Percentiles rank a stretch among this genome's conserved stretches.
These are phyloP conservation scores for Murraya koenigii DNA, from an alignment of 345 rosid genomes.

Conservation along the genomic window DNA sequence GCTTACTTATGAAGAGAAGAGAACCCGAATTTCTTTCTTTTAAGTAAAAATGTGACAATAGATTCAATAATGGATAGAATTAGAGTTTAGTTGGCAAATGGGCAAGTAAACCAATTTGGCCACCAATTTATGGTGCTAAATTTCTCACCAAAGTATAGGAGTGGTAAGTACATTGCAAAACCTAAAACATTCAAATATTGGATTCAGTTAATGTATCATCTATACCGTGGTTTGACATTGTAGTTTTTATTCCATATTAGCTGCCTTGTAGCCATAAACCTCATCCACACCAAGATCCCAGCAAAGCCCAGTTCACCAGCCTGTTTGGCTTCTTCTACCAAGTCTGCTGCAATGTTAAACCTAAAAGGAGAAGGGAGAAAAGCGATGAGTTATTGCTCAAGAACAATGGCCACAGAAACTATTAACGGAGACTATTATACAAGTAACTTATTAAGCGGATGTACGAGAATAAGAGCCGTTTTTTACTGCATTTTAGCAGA, in stretches of 20 bases:
- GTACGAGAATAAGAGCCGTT: neutral
- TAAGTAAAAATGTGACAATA: neutral
- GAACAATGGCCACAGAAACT: constrained; percentile 1
- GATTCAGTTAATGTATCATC: constrained; percentile 15
- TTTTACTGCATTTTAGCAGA: neutral
- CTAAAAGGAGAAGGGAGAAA: constrained; percentile 31
- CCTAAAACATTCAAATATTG: neutral
- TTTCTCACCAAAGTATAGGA: neutral
- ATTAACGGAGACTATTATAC: neutral
- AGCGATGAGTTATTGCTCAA: neutral
- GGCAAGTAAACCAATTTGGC: neutral
- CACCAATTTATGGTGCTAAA: neutral
- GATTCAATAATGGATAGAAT: neutral
- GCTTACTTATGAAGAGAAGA: neutral
- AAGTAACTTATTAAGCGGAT: constrained; percentile 2
- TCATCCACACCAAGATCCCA: constrained; percentile 97
- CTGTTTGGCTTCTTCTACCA: constrained; percentile 70
- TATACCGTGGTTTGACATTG: constrained; percentile 97
- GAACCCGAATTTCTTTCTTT: neutral
- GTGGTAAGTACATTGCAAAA: neutral
- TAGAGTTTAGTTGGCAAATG: neutral
- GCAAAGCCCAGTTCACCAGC: constrained; percentile 81
- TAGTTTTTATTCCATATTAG: constrained; percentile 98
- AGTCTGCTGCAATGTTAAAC: constrained; percentile 94
- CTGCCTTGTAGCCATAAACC: constrained; percentile 99